Evolutionary conservation across 495 filamentous ascomycete genomes (phyloP).

Genomic region (Xylaria palmicola): DNA sequence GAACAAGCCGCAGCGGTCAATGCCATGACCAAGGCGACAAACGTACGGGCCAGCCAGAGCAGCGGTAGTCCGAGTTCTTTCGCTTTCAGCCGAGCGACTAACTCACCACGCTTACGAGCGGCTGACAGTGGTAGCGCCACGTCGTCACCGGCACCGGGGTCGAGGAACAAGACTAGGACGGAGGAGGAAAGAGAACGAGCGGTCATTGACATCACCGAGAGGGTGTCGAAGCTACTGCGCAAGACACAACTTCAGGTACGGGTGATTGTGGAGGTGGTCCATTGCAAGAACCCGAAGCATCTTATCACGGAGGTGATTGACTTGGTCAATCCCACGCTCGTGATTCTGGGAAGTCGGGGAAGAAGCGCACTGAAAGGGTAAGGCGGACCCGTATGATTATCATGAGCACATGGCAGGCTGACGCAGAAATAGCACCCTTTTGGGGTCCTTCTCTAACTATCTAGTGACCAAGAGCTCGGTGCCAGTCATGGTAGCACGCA

Average conservation of each 20-base stretch:
- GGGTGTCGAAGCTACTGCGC: slow-evolving; percentile 77
- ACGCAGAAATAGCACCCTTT: slow-evolving; percentile 44
- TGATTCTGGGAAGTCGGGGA: slow-evolving; percentile 86
- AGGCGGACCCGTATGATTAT: slow-evolving; percentile 28
- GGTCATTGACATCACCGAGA: slow-evolving; percentile 71
- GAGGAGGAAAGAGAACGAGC: slow-evolving; percentile 79
- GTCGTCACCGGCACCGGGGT: slow-evolving; percentile 43
- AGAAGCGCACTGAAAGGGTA: slow-evolving; percentile 91
- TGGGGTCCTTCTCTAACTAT: slow-evolving; percentile 96
- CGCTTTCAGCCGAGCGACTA: slow-evolving; percentile 26
- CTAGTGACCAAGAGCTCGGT: slow-evolving; percentile 92
- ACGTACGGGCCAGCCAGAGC: slow-evolving; percentile 24
- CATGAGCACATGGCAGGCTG: background rate
- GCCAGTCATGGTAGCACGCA: slow-evolving; percentile 91
- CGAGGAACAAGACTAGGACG: slow-evolving; percentile 48
- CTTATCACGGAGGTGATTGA: slow-evolving; percentile 90
- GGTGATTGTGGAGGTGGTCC: slow-evolving; percentile 91
- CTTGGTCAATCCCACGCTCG: slow-evolving; percentile 84
- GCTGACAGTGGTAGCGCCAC: slow-evolving; percentile 26
- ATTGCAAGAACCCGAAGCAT: slow-evolving; percentile 93
- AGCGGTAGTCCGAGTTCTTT: slow-evolving; percentile 30
- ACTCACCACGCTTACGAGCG: slow-evolving; percentile 30
- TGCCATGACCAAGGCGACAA: slow-evolving; percentile 36
- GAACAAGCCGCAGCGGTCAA: slow-evolving; percentile 62
- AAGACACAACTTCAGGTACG: slow-evolving; percentile 90